Evolutionary conservation across 139 green algal species (phyloP).

Genomic region (Chlorella sp.): DNA sequence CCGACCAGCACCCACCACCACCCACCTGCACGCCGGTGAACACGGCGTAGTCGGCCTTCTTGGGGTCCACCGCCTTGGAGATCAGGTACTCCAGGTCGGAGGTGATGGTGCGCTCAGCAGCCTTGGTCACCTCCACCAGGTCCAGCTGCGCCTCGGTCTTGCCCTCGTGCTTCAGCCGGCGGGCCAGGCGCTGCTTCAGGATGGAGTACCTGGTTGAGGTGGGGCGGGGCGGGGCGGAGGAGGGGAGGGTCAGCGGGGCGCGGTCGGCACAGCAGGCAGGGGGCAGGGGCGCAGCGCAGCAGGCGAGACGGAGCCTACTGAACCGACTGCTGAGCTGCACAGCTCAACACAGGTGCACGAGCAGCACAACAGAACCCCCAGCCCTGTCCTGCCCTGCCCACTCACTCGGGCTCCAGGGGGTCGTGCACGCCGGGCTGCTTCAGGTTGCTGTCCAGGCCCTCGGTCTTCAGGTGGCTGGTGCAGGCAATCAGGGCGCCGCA

Average conservation of each 20-base stretch:
- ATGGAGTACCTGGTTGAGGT: conserved; percentile 64
- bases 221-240: too few relatives aligned
- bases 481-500: conserved; percentile 84
- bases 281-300: too few relatives aligned
- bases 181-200: conserved; percentile 85
- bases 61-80: conserved; percentile 77
- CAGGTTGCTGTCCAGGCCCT: conserved; percentile 48
- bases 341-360: background rate
- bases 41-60: conserved; percentile 87
- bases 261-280: too few relatives aligned
- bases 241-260: too few relatives aligned
- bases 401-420: conserved; percentile 83
- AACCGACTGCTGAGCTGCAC: too few relatives aligned
- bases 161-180: conserved; percentile 58
- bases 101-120: conserved; percentile 77
- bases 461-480: conserved; percentile 55
- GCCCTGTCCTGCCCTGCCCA: background rate
- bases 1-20: background rate
- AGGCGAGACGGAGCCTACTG: too few relatives aligned
- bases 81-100: conserved; percentile 92
- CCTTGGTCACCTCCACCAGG: conserved; percentile 79
- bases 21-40: conserved; percentile 81
- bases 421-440: conserved; percentile 77
- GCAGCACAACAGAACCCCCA: background rate
- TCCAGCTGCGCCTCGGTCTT: conserved; percentile 46